A percentile compares a stretch with the other conserved stretches of the same genome.
Evolutionary conservation across 2,329 filamentous ascomycete genomes (phyloP).

Genomic region (Emmonsia crescens): DNA sequence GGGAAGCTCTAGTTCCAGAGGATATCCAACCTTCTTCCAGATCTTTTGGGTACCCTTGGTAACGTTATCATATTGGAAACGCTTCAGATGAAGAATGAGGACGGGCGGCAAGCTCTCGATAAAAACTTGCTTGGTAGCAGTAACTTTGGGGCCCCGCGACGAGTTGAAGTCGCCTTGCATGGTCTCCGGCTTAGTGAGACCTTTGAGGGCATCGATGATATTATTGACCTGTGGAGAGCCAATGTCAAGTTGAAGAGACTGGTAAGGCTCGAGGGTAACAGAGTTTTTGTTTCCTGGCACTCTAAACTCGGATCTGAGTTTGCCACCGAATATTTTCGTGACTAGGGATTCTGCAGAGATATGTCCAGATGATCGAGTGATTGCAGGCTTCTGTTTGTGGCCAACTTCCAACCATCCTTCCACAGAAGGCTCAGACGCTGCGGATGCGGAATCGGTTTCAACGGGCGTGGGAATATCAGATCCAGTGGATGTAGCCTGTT

Average conservation of each 20-base stretch:
- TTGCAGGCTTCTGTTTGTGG: constrained; percentile 73
- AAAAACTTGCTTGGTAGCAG: constrained; percentile 85
- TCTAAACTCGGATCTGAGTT: constrained; percentile 77
- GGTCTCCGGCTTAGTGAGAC: constrained; percentile 70
- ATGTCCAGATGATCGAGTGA: constrained; percentile 75
- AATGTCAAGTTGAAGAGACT: constrained; percentile 90
- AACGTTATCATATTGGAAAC: constrained; percentile 87
- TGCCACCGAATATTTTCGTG: constrained; percentile 88
- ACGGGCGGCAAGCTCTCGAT: constrained; percentile 87
- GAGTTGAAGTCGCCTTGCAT: constrained; percentile 78
- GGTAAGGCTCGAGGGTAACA: constrained; percentile 85
- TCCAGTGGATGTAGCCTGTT: constrained; percentile 35
- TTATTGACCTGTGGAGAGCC: constrained; percentile 76
- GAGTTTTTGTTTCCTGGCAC: constrained; percentile 82
- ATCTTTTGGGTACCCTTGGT: constrained; percentile 84
- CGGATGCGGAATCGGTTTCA: constrained; percentile 29
- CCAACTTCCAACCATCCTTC: constrained; percentile 93
- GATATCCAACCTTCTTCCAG: constrained; percentile 96
- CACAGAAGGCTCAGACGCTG: constrained; percentile 30
- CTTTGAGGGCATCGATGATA: constrained; percentile 81
- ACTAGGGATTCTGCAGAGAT: constrained; percentile 67
- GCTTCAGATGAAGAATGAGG: constrained; percentile 88
- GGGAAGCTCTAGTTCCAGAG: constrained; percentile 85
- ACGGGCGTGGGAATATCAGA: constrained; percentile 37
- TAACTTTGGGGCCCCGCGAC: constrained; percentile 61